Evolutionary conservation across 805 yeast genomes (phyloP).

Genomic region (Martiniozyma abietophila): DNA sequence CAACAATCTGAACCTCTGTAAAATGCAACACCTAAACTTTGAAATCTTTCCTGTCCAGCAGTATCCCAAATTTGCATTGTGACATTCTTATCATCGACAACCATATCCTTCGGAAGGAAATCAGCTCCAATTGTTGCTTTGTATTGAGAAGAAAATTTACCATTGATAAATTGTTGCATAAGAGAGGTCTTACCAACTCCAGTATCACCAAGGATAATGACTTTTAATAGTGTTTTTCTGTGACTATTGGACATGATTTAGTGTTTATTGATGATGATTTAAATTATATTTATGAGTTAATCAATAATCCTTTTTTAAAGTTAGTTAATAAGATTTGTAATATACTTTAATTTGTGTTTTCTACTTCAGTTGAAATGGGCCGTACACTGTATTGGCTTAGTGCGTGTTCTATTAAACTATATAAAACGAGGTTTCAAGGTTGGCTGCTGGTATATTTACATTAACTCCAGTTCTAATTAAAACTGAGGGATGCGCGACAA

Average conservation of each 20-base stretch:
- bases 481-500: too few species aligned
- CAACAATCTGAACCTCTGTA: slow-evolving; percentile 98
- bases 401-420: too few species aligned
- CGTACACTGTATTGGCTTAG: too few species aligned
- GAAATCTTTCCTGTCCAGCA: slow-evolving; percentile 98
- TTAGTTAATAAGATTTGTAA: too few species aligned
- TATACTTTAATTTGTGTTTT: too few species aligned
- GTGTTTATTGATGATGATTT: background rate
- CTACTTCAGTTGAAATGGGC: too few species aligned
- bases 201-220: slow-evolving; percentile 90
- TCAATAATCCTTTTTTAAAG: too few species aligned
- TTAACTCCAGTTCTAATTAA: too few species aligned
- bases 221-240: slow-evolving; percentile 71
- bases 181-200: slow-evolving; percentile 97
- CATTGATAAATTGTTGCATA: slow-evolving; percentile 95
- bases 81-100: slow-evolving; percentile 73
- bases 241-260: slow-evolving; percentile 40
- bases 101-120: slow-evolving; percentile 83
- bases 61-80: slow-evolving; percentile 95
- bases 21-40: slow-evolving; percentile 92
- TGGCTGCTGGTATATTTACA: too few species aligned
- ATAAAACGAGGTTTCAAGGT: too few species aligned
- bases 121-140: slow-evolving; percentile 98
- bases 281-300: background rate
- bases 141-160: slow-evolving; percentile 89